Evolutionary conservation across 495 filamentous ascomycete species (phyloP).

Genomic region (Tuber brumale): DNA sequence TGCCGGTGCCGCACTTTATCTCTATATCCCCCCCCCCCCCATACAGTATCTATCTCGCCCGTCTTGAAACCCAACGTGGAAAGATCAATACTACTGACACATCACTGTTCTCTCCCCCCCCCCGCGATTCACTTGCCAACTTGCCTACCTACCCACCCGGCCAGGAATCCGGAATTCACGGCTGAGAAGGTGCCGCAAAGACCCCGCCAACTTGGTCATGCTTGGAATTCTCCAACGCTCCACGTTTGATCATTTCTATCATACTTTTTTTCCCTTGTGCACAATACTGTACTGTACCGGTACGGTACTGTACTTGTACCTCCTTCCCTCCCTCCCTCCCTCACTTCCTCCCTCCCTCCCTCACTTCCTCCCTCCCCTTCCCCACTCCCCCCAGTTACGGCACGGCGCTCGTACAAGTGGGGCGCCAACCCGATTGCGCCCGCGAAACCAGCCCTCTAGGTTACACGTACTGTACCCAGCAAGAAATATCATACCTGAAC

Average conservation of each 20-base stretch:
- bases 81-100: constrained; percentile 3
- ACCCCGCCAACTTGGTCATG: neutral
- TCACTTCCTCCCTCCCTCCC: too few relatives aligned
- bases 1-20: neutral
- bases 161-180: neutral
- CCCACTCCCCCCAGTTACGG: neutral
- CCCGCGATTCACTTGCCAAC: neutral
- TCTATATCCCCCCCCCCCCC: neutral
- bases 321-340: neutral
- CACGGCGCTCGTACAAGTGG: neutral
- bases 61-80: neutral
- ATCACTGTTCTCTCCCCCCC: neutral
- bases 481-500: too few relatives aligned
- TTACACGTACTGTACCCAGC: too few relatives aligned
- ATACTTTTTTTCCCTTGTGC: neutral
- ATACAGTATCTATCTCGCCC: neutral
- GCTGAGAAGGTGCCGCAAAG: neutral
- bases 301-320: neutral
- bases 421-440: neutral
- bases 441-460: neutral
- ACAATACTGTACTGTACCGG: neutral
- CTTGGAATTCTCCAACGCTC: neutral
- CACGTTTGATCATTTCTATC: neutral
- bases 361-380: neutral
- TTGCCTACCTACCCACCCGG: neutral